A percentile compares a stretch with the other conserved stretches of the same genome.
Evolutionary conservation across 2,329 filamentous ascomycete species (phyloP).

Genomic region (Fusarium sp.): DNA sequence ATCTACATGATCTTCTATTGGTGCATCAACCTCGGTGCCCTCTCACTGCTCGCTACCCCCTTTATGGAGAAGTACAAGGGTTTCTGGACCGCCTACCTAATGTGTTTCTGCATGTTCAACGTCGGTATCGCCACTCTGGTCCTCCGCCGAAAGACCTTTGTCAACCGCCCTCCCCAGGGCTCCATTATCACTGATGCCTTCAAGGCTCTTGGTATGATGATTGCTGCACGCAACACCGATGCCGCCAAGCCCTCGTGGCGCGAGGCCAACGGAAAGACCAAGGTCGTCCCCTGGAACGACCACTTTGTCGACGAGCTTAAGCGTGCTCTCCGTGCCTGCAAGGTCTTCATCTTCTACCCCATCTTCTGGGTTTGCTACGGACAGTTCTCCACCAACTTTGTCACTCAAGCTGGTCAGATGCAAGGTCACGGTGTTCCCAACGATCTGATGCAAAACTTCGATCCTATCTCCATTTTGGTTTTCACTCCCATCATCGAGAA

Average conservation of each 20-base stretch:
- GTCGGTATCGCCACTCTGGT: slow-evolving; percentile 65
- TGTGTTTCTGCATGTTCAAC: slow-evolving; percentile 69
- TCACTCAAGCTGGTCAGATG: slow-evolving; percentile 68
- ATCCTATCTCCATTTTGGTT: slow-evolving; percentile 72
- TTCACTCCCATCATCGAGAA: slow-evolving; percentile 72
- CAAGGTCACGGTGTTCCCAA: slow-evolving; percentile 73
- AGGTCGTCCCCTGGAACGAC: slow-evolving; percentile 69
- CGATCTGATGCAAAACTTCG: slow-evolving; percentile 74
- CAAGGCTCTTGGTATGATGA: slow-evolving; percentile 55
- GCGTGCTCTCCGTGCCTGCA: slow-evolving; percentile 72
- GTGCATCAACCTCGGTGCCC: slow-evolving; percentile 77
- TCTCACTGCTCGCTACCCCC: slow-evolving; percentile 72
- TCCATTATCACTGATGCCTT: slow-evolving; percentile 74
- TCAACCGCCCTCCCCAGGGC: slow-evolving; percentile 66
- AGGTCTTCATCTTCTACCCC: slow-evolving; percentile 74
- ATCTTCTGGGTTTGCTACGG: slow-evolving; percentile 75
- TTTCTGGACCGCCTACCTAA: slow-evolving; percentile 72
- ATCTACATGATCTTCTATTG: slow-evolving; percentile 81
- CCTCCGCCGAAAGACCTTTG: slow-evolving; percentile 55
- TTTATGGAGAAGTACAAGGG: slow-evolving; percentile 73
- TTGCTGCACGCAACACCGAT: slow-evolving; percentile 57
- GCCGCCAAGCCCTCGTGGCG: slow-evolving; percentile 75
- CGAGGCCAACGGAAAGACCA: slow-evolving; percentile 56
- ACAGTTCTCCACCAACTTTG: slow-evolving; percentile 74
- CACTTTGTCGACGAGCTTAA: slow-evolving; percentile 78